These are phyloP conservation scores for Pestalotiopsis sp. DNA, from an alignment of 2,329 filamentous ascomycete species.

Conservation along the genomic window DNA sequence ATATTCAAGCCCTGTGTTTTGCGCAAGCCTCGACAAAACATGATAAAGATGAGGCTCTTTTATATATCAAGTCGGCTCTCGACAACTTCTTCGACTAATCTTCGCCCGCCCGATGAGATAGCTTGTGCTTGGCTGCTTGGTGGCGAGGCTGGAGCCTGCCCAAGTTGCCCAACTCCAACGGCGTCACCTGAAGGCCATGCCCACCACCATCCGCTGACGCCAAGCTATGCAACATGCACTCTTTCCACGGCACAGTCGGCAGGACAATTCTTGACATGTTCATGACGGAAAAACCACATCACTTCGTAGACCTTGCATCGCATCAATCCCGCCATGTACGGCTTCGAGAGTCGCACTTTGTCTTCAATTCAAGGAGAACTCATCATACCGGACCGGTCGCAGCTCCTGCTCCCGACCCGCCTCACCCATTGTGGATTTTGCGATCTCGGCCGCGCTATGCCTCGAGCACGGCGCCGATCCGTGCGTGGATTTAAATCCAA, in stretches of 20 bases:
- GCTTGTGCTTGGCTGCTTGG: not conserved
- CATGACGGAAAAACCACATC: not conserved
- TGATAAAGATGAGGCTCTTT: not conserved
- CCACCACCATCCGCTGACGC: not conserved
- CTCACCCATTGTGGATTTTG: not conserved
- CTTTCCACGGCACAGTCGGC: not conserved
- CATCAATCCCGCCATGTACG: not conserved
- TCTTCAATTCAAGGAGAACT: not conserved
- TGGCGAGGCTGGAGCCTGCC: not conserved
- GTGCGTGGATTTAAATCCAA: not conserved
- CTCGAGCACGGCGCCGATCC: not conserved
- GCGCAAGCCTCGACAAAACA: not conserved
- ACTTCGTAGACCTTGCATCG: not conserved
- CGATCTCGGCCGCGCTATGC: not conserved
- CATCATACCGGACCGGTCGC: not conserved
- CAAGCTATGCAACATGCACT: not conserved
- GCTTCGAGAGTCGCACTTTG: not conserved
- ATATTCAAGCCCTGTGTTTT: not conserved
- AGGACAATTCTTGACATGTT: not conserved
- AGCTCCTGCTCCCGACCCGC: not conserved
- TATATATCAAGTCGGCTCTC: not conserved
- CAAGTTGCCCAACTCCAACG: not conserved
- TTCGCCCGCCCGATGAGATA: not conserved
- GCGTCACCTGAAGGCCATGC: not conserved
- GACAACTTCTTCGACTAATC: not conserved